Evolutionary conservation across 495 filamentous ascomycete species (phyloP), one percentile per base, ranked within the genome.

Genomic region (Aspergillus steynii): DNA sequence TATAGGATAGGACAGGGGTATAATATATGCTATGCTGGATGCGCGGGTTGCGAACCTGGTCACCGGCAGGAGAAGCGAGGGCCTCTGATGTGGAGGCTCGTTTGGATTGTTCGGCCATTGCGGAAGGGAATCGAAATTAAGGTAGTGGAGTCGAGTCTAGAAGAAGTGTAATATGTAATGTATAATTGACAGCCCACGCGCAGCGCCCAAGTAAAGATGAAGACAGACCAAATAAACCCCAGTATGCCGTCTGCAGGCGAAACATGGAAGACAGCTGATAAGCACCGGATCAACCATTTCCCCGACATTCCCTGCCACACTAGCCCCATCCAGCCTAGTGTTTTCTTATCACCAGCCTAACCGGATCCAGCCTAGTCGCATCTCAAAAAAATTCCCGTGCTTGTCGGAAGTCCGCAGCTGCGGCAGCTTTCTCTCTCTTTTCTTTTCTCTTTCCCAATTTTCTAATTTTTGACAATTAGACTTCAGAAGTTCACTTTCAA

Each of bases 381-480:
- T 71, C 68, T 71, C 61, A 66, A 78, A 79, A 79, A 79, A 79
- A 78, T 71, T 74, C 71, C 72, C 68, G 67, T 75, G 66, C 61
- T 53, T 63, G 60, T 49, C 25, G 28, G 10, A 28, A 29, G 29
- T 42, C 54, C 54, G 29, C 10, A 48, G 34, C 29, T 32, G 42
- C 48, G 48, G 12, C 20, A 49, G 50, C 58, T 55, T 65, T 51
- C 59, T 62, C 29, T 52, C 29, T 7, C n/a, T 50, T 25, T 45
- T 26, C 25, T 45, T 20, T 14, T 47, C 9, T 53, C 52, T 61
- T 58, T 61, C 54, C 32, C 29, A 42, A 32, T 57, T 48, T 32
- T 15, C 50, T 50, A 3, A 7, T 50, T 42, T 4, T 7, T 14
- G 37, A 3, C 9, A 42, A 42, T 8, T 1, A 42, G 9, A 29